Base-by-base conservation (phyloP, 495 filamentous ascomycete species). In the Friedmanniomyces endolithicus region DNA sequence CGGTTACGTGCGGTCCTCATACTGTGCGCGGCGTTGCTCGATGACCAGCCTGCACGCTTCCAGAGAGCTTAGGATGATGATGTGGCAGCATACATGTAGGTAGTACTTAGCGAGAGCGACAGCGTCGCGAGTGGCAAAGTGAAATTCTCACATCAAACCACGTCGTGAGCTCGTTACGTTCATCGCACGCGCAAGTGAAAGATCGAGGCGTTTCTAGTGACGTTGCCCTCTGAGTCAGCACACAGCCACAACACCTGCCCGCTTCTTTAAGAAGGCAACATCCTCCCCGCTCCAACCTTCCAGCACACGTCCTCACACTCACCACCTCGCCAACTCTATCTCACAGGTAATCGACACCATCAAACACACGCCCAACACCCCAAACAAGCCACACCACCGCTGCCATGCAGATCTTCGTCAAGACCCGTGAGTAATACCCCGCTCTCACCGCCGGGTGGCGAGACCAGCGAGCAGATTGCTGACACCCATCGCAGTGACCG, bases 321-420 rank as follows among this genome's bases (percentile, higher is more conserved):
- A 54, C 35, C 11, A 20, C 20, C 43, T 55, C 20, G 47, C 46
- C 24, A 46, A 29, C 39, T 29, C 17, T 35, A 57, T 56, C 43
- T 53, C 19, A 29, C 48, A 56, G n/a, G 34, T 58, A 24, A 57
- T 45, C 25, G 54, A 1, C 43, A 43, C 53, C 41, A 27, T 45
- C 29, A 35, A 49, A 41, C 57, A 37, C 48, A 55, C 53, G 17
- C 37, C 6, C 6, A 41, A 16, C 48, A 60, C 35, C 45, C 29
- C 56, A 59, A 31, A 37, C 37, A 16, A 41, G 6, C 37, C 3
- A 41, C 12, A 51, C 48, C 47, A 55, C 55, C 50, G 56, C 58
- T 44, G 79, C 57, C 71, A 95, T 95, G 89, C 89, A 95, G 78
- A 94, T 95, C 78, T 95, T 95, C 74, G 89, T 95, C 62, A 95